Evolutionary conservation across 371 early-diverging fungal species (phyloP).

Genomic region (Massospora cicadina): DNA sequence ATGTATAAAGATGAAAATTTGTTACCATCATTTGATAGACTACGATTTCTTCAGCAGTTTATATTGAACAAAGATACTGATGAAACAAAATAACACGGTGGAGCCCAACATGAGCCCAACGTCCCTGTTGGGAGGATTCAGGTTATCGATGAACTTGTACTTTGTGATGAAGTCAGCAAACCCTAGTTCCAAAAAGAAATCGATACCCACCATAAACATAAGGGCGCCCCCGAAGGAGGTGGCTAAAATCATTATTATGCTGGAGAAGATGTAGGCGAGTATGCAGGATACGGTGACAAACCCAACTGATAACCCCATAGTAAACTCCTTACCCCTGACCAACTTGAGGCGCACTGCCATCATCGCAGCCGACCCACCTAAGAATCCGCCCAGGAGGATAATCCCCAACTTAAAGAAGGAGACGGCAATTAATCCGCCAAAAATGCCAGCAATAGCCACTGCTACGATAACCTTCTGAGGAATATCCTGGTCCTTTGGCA

Average conservation of each 20-base stretch:
- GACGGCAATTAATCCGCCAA: background rate
- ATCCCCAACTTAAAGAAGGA: background rate
- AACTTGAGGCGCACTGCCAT: background rate
- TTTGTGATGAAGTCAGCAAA: conserved; percentile 18
- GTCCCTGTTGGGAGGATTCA: background rate
- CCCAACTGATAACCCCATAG: background rate
- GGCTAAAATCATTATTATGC: conserved; percentile 26
- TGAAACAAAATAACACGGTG: background rate
- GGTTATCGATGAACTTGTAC: background rate
- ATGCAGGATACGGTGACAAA: conserved; percentile 26
- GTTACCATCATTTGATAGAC: too few species aligned
- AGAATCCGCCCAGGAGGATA: background rate
- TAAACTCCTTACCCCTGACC: background rate
- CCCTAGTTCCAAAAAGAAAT: conserved; percentile 32
- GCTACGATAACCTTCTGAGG: background rate
- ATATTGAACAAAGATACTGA: background rate
- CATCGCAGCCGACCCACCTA: background rate
- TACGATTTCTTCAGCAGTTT: background rate
- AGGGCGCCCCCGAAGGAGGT: conserved; percentile 34
- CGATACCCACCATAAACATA: conserved; percentile 31
- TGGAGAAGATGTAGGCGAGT: conserved; percentile 30
- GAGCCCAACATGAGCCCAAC: background rate
- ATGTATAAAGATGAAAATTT: too few species aligned
- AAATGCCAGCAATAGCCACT: background rate
- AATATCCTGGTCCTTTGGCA: background rate